Percentiles rank a stretch among this genome's conserved stretches.
Conservation (phyloP, 2,329 filamentous ascomycete species). For the Neofusicoccum kwambonambiense region DNA sequence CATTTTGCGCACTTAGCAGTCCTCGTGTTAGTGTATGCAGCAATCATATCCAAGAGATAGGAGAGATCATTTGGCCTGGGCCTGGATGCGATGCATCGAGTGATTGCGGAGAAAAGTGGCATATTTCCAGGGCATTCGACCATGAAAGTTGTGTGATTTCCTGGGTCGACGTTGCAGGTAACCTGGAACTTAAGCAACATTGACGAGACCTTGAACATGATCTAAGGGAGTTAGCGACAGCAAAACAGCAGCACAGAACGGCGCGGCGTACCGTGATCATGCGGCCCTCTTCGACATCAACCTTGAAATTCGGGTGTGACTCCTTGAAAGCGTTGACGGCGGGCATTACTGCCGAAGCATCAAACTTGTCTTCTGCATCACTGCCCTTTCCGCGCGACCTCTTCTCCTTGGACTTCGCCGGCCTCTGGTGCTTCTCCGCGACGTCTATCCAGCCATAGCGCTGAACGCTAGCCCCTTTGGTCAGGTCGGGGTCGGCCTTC, state of each 20-base stretch:
- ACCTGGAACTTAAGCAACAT: conserved; percentile 30
- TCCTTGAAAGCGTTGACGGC: conserved; percentile 29
- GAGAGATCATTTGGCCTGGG: conserved; percentile 31
- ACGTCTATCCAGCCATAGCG: conserved; percentile 41
- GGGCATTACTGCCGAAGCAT: conserved; percentile 24
- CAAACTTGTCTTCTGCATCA: conserved; percentile 18
- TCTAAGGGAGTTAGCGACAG: conserved; percentile 24
- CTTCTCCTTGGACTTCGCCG: conserved; percentile 16
- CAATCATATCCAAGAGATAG: conserved; percentile 39
- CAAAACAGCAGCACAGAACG: neutral
- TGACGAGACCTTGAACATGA: conserved; percentile 28
- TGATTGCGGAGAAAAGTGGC: conserved; percentile 30
- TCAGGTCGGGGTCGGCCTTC: conserved; percentile 37
- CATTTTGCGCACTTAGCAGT: conserved; percentile 34
- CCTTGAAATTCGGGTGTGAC: conserved; percentile 24
- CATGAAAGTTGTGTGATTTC: conserved; percentile 27
- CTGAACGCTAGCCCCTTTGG: conserved; percentile 31
- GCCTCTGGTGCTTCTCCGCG: conserved; percentile 24
- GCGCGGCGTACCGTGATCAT: conserved; percentile 27
- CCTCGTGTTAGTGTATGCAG: conserved; percentile 36
- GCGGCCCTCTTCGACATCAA: conserved; percentile 30
- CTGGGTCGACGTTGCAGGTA: conserved; percentile 28
- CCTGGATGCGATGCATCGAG: conserved; percentile 35
- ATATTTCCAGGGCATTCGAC: conserved; percentile 32
- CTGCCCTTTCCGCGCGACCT: conserved; percentile 16